phyloP scores from a whole-genome alignment of 2,329 filamentous ascomycete species.

The Penicillium fuscoglaucum region DNA sequence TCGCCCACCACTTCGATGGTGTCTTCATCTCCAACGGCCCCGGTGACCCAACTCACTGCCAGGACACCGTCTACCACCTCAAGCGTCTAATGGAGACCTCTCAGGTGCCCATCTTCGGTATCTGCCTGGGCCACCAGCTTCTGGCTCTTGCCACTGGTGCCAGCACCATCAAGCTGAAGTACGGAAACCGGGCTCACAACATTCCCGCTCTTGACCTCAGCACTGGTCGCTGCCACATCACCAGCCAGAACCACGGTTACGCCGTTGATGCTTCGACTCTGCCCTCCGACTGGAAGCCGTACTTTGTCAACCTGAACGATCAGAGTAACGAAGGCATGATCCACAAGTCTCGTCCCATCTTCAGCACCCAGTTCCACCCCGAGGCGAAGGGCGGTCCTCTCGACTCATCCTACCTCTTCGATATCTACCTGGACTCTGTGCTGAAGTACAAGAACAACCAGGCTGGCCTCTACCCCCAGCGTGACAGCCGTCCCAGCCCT shows the following conservation, averaged over 20 bases:
- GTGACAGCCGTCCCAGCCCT: conserved; percentile 84
- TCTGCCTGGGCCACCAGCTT: conserved; percentile 96
- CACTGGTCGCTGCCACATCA: conserved; percentile 97
- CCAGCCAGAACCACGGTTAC: conserved; percentile 97
- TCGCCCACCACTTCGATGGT: conserved; percentile 95
- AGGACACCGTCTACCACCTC: conserved; percentile 90
- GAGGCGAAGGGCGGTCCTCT: conserved; percentile 97
- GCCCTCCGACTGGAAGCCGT: conserved; percentile 87
- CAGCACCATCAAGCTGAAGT: conserved; percentile 95
- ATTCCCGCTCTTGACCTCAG: conserved; percentile 93
- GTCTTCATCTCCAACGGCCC: conserved; percentile 99
- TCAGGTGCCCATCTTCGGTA: conserved; percentile 91
- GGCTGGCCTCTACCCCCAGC: conserved; percentile 65
- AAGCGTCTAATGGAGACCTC: conserved; percentile 87
- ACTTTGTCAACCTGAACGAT: conserved; percentile 98
- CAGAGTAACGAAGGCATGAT: conserved; percentile 96
- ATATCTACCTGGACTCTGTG: conserved; percentile 91
- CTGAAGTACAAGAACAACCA: conserved; percentile 84
- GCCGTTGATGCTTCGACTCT: conserved; percentile 85
- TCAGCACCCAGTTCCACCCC: conserved; percentile 98
- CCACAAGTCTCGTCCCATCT: conserved; percentile 93
- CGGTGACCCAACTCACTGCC: conserved; percentile 95
- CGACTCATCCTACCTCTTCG: conserved; percentile 94
- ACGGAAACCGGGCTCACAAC: conserved; percentile 98
- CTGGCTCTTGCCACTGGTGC: conserved; percentile 86